These are phyloP conservation scores for Millerozyma acaciae DNA, from an alignment of 805 yeast genomes.

Conservation along the genomic window DNA sequence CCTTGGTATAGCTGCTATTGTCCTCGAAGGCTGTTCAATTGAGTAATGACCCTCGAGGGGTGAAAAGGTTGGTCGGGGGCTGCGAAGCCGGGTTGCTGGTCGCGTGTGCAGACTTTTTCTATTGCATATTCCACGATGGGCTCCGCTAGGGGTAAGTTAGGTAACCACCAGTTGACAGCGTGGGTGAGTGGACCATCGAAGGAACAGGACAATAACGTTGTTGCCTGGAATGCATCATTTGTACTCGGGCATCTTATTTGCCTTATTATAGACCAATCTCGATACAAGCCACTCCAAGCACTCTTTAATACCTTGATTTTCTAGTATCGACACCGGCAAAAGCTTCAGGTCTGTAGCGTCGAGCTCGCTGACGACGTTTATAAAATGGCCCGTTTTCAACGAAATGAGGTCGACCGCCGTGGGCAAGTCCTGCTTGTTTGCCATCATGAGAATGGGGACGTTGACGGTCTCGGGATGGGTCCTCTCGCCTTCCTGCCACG, in stretches of 20 bases:
- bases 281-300: constrained; percentile 86
- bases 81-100: too few species aligned
- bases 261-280: constrained; percentile 64
- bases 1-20: too few species aligned
- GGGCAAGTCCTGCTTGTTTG: constrained; percentile 83
- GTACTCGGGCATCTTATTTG: constrained; percentile 56
- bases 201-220: too few species aligned
- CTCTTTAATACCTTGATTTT: constrained; percentile 78
- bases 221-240: too few species aligned
- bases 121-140: too few species aligned
- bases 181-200: too few species aligned
- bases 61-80: too few species aligned
- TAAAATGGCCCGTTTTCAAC: constrained; percentile 82
- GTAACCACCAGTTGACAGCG: too few species aligned
- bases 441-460: constrained; percentile 89
- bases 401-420: constrained; percentile 43
- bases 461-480: constrained; percentile 39
- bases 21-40: too few species aligned
- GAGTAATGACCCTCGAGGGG: too few species aligned
- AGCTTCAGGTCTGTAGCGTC: constrained; percentile 91
- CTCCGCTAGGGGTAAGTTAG: too few species aligned
- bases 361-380: constrained; percentile 71
- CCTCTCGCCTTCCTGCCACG: constrained; percentile 33
- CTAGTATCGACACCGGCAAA: constrained; percentile 82
- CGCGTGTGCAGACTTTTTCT: too few species aligned